Percentiles rank a stretch among this genome's conserved stretches.
Evolutionary conservation across 768 basidiomycete genomes (phyloP).

Genomic region (Rubroboletus pulcherrimus): DNA sequence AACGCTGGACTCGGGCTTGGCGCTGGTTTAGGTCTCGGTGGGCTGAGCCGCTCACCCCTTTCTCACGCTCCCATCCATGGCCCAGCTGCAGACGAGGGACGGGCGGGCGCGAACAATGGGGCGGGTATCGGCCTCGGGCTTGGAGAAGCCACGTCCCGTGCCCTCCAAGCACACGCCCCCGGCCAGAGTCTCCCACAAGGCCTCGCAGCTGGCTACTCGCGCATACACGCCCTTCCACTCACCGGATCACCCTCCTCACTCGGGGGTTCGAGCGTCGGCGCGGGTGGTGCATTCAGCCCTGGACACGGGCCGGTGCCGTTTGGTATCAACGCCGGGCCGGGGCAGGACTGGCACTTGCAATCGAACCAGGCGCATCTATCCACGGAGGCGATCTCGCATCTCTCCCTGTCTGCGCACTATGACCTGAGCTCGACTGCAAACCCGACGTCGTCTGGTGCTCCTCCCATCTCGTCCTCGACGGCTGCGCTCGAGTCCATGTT

Average conservation of each 20-base stretch:
- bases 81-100: conserved; percentile 27
- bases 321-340: conserved; percentile 27
- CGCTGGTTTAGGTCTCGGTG: conserved; percentile 21
- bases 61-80: conserved; percentile 27
- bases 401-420: conserved; percentile 25
- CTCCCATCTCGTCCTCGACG: conserved; percentile 20
- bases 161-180: conserved; percentile 82
- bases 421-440: conserved; percentile 6
- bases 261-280: conserved; percentile 27
- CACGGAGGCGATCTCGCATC: conserved; percentile 20
- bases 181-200: conserved; percentile 91
- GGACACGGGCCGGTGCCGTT: conserved; percentile 31
- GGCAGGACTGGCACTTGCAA: conserved; percentile 28
- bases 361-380: conserved; percentile 20
- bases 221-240: conserved; percentile 73
- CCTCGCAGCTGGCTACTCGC: conserved; percentile 84
- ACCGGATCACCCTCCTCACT: conserved; percentile 35
- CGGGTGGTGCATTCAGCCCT: conserved; percentile 26
- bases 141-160: conserved; percentile 52
- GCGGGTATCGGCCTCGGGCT: conserved; percentile 18
- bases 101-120: conserved; percentile 9
- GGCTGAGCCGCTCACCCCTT: conserved; percentile 29
- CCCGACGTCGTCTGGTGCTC: conserved; percentile 2
- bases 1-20: conserved; percentile 20
- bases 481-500: conserved; percentile 49